These are phyloP conservation scores for Pecoramyces ruminantium DNA, from an alignment of 192 early-diverging fungal genomes.

Conservation along the genomic window DNA sequence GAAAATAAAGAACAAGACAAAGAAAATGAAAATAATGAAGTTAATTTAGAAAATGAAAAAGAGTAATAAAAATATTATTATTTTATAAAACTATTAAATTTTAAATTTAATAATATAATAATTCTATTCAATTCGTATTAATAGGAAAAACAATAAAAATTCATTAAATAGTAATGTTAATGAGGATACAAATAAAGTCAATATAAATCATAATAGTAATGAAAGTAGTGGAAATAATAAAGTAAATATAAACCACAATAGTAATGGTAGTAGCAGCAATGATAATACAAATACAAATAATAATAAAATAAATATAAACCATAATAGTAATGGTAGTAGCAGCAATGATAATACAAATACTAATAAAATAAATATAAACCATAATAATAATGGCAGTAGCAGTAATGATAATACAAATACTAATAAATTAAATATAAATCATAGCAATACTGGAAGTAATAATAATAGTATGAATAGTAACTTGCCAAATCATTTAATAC, in stretches of 20 bases:
- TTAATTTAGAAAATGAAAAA: not conserved
- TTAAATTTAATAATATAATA: no score
- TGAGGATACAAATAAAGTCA: no score
- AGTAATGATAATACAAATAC: not conserved
- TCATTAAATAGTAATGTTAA: no score
- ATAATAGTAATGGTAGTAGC: not conserved
- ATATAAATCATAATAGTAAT: no score
- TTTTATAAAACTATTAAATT: no score
- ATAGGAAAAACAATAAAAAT: no score
- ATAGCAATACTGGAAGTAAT: not conserved
- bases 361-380: no score
- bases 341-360: not conserved
- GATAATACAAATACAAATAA: not conserved
- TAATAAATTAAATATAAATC: not conserved
- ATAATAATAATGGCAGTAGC: not conserved
- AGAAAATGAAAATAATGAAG: not conserved
- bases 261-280: not conserved
- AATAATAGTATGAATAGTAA: not conserved
- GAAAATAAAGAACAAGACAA: not conserved
- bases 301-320: not conserved
- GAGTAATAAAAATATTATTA: no score
- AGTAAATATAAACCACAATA: no score
- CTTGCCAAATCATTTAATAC: not conserved
- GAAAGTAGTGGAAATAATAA: no score
- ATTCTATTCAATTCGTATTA: no score